These are phyloP conservation scores for Capsicum pubescens DNA, from an alignment of 257 asterid species.

Conservation along the genomic window DNA sequence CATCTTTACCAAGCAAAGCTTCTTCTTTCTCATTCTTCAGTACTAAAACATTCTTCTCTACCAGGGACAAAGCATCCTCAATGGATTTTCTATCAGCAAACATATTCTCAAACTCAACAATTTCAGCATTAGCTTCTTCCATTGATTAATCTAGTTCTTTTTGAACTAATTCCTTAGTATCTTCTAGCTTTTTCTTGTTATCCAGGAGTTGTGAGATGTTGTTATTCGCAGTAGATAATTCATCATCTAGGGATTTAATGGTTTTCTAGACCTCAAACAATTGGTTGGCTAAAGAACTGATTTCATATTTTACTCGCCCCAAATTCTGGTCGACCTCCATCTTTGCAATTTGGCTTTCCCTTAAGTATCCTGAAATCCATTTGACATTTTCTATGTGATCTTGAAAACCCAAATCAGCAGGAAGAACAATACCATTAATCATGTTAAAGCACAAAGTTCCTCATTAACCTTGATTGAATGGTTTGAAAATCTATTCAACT, in stretches of 20 bases:
- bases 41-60: no score
- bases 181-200: constrained; percentile 71
- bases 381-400: constrained; percentile 75
- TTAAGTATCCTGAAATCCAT: constrained; percentile 62
- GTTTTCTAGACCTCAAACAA: constrained; percentile 53
- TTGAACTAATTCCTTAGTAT: constrained; percentile 55
- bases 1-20: no score
- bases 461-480: constrained; percentile 43
- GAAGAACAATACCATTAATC: constrained; percentile 63
- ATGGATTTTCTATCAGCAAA: constrained; percentile 50
- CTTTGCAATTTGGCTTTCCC: constrained; percentile 58
- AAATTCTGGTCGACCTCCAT: constrained; percentile 62
- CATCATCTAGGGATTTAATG: constrained; percentile 59
- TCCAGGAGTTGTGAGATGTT: constrained; percentile 29
- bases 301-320: constrained; percentile 59
- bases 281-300: constrained; percentile 50
- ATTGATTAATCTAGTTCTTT: constrained; percentile 66
- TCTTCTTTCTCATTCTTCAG: no score
- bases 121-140: constrained; percentile 55
- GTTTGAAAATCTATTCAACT: constrained; percentile 29
- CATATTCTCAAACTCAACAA: constrained; percentile 63
- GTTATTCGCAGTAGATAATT: constrained; percentile 60
- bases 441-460: constrained; percentile 52
- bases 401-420: constrained; percentile 53
- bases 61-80: constrained; percentile 61